Evolutionary conservation across 2,329 filamentous ascomycete species (phyloP).

Genomic region (Simplicillium aogashimaense): DNA sequence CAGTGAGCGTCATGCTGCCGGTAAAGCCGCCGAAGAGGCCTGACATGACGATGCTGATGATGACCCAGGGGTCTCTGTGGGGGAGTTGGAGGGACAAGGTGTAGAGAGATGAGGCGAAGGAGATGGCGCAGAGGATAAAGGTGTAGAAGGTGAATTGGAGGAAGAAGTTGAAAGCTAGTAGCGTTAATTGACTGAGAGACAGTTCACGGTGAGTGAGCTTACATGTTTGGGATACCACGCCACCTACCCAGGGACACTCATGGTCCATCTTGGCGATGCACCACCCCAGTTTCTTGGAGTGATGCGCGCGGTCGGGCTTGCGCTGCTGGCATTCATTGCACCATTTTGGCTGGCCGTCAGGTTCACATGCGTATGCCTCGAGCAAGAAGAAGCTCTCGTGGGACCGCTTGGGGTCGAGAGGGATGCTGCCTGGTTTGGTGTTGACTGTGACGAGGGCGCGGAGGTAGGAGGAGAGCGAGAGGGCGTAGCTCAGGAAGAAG

Average conservation of each 20-base stretch:
- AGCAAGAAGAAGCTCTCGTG: conserved; percentile 71
- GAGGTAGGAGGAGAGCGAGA: too few relatives aligned
- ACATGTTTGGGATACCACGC: conserved; percentile 76
- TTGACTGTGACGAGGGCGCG: too few relatives aligned
- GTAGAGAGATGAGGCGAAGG: conserved; percentile 53
- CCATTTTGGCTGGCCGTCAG: conserved; percentile 76
- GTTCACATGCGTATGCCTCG: conserved; percentile 75
- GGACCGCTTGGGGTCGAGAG: too few relatives aligned
- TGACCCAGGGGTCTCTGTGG: conserved; percentile 38
- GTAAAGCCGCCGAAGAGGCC: conserved; percentile 75
- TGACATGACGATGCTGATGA: conserved; percentile 56
- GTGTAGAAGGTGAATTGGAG: conserved; percentile 76
- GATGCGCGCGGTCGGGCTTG: conserved; percentile 82
- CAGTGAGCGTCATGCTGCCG: conserved; percentile 64
- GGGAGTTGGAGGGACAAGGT: conserved; percentile 45
- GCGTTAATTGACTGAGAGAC: neutral
- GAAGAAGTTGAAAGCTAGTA: conserved; percentile 79
- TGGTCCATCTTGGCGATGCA: conserved; percentile 92
- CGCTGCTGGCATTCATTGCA: conserved; percentile 76
- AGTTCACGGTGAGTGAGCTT: conserved; percentile 16
- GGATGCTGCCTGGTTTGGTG: too few relatives aligned
- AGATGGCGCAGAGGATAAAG: conserved; percentile 53
- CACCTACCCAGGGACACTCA: conserved; percentile 94
- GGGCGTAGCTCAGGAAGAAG: too few relatives aligned
- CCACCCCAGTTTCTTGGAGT: conserved; percentile 70